Conservation (phyloP, 176 grass and related monocot genomes). For the Triticum urartu region DNA sequence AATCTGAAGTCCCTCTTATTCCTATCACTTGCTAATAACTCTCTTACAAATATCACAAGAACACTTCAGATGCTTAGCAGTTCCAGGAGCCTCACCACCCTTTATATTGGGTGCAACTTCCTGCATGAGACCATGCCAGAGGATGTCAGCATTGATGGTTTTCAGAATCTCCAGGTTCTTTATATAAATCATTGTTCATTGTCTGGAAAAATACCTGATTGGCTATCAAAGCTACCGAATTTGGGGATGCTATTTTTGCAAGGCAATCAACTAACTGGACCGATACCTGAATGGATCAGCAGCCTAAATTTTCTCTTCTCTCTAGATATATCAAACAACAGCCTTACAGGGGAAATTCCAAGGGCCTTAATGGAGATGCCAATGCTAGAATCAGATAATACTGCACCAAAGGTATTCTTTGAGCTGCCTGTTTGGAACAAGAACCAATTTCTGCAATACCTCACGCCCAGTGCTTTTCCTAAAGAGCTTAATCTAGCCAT, state of each 20-base stretch:
- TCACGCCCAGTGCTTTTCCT: not conserved
- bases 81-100: not conserved
- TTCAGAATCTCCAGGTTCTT: constrained; percentile 32
- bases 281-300: constrained; percentile 45
- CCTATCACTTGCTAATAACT: constrained; percentile 27
- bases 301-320: constrained; percentile 25
- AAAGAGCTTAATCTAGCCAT: constrained; percentile 30
- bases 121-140: constrained; percentile 27
- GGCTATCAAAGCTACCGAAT: constrained; percentile 36
- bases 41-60: constrained; percentile 41
- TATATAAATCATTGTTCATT: constrained; percentile 20
- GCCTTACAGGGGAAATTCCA: constrained; percentile 43
- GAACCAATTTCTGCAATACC: constrained; percentile 26
- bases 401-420: not conserved
- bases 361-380: constrained; percentile 30
- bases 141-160: constrained; percentile 26
- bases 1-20: constrained; percentile 28
- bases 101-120: constrained; percentile 29
- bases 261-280: constrained; percentile 33
- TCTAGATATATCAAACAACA: constrained; percentile 44
- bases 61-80: not conserved
- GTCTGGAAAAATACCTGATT: constrained; percentile 20
- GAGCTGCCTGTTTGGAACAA: constrained; percentile 23
- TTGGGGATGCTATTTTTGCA: constrained; percentile 20
- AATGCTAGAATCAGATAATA: constrained; percentile 25